Evolutionary conservation across 805 yeast species (phyloP).

Genomic region (Starmera pachycereana): DNA sequence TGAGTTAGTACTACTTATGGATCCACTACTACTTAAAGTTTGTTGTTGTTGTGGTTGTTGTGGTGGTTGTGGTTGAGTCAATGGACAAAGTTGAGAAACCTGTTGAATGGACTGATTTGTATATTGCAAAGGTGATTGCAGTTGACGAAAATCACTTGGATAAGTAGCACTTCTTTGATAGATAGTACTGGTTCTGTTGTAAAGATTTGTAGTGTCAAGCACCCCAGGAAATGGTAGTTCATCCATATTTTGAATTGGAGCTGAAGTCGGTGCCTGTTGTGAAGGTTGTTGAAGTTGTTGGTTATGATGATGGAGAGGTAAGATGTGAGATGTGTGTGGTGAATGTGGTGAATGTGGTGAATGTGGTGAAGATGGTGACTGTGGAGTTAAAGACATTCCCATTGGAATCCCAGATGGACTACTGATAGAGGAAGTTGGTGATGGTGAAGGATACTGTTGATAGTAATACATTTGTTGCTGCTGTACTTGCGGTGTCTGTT

Average conservation of each 20-base stretch:
- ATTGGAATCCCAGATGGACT: neutral
- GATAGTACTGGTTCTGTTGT: neutral
- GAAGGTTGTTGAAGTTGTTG: neutral
- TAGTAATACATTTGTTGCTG: slow-evolving; percentile 1
- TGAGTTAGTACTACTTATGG: too few relatives aligned
- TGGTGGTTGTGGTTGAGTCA: too few relatives aligned
- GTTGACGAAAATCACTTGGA: neutral
- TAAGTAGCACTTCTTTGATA: neutral
- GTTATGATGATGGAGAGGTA: neutral
- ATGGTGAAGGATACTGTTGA: neutral
- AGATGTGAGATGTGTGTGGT: neutral
- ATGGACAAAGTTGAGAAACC: too few relatives aligned
- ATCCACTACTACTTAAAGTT: too few relatives aligned
- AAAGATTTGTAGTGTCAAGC: neutral
- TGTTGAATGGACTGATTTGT: too few relatives aligned
- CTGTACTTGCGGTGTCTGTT: slow-evolving; percentile 1
- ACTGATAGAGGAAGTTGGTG: neutral
- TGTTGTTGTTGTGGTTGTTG: too few relatives aligned
- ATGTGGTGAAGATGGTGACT: neutral
- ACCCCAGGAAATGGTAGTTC: neutral
- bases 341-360: neutral
- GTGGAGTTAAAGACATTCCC: neutral
- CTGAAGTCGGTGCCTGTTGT: neutral
- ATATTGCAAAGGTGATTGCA: too few relatives aligned
- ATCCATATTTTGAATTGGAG: neutral